Evolutionary conservation across 305 asterid genomes (phyloP), one percentile per base, ranked within the genome.

Genomic region (Rubia tinctorum): DNA sequence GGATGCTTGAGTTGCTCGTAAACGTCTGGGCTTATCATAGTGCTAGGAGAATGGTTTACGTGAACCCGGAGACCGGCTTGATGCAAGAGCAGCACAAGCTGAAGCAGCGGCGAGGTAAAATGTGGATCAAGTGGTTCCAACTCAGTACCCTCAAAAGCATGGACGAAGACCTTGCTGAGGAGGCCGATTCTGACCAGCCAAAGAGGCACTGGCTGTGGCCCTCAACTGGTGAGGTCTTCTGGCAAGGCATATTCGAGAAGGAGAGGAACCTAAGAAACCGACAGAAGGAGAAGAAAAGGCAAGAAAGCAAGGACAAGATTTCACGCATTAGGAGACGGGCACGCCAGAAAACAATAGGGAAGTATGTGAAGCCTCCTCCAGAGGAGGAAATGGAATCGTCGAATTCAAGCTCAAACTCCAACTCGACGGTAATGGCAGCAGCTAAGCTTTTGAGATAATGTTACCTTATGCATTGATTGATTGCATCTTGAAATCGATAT

Each of bases 1-100:
- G 94, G 78, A 43, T 95, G 73, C 95, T 91, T 27, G 99, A 95
- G 87, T 76, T 95, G 68, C 90, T 95, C 1, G 81, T 95, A 53
- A 95, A 95, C 51, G 96, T 95, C n/a, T 95, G 99, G 99, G 99
- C 96, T 4, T 95, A 93, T 86, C 99, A 95, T 49, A 93, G 97
- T 61, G 98, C 88, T 20, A 85, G 97, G 78, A 80, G 97, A 80
- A 93, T 90, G 82, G 91, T 95, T 68, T 90, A 93, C 4, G 84
- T 95, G 49, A 84, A 93, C 79, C 97, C 99, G 0, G 81, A 78
- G 64, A 87, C 91, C 0, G 99, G 98, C 14, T 58, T 78, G 15
- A 93, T 89, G 95, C 91, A 89, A 72, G 98, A 95, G 78, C 97
- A 88, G 8, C 97, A 93, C 79, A 67, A 3, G 77, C 78, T 91